phyloP scores from a whole-genome alignment of 306 rosid genomes.

The Gillenia trifoliata region DNA sequence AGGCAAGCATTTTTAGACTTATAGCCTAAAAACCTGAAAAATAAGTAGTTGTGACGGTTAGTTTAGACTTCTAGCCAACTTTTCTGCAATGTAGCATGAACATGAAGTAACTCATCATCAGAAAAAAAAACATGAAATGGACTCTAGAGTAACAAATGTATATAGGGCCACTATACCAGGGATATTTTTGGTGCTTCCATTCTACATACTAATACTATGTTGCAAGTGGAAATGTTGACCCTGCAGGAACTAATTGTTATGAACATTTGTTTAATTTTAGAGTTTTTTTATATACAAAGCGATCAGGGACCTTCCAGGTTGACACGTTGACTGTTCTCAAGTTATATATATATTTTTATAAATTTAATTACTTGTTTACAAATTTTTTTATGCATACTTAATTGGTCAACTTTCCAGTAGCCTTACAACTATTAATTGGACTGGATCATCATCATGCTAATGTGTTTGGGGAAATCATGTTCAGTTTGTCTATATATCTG shows the following conservation, averaged over 20 bases:
- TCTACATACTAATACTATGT: neutral
- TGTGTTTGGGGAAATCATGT: constrained; percentile 28
- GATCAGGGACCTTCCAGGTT: neutral
- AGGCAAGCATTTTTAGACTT: no score
- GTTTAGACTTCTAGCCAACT: neutral
- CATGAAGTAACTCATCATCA: no score
- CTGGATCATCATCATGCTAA: constrained; percentile 21
- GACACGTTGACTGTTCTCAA: neutral
- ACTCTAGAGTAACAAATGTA: neutral
- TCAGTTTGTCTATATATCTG: neutral
- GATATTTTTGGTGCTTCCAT: neutral
- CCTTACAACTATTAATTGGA: constrained; percentile 15
- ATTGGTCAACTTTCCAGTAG: constrained; percentile 1
- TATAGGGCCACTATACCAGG: neutral
- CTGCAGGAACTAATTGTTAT: neutral
- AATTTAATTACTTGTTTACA: neutral
- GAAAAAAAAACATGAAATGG: neutral
- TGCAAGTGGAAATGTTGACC: neutral
- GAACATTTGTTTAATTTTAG: neutral
- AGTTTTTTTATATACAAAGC: neutral
- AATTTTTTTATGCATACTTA: neutral
- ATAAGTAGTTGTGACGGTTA: neutral
- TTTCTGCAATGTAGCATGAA: no score
- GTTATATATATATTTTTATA: neutral
- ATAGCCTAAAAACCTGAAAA: no score